Percentiles rank a stretch among this genome's conserved stretches.
phyloP scores from a whole-genome alignment of 306 rosid genomes.

The Pyrus bretschneideri region DNA sequence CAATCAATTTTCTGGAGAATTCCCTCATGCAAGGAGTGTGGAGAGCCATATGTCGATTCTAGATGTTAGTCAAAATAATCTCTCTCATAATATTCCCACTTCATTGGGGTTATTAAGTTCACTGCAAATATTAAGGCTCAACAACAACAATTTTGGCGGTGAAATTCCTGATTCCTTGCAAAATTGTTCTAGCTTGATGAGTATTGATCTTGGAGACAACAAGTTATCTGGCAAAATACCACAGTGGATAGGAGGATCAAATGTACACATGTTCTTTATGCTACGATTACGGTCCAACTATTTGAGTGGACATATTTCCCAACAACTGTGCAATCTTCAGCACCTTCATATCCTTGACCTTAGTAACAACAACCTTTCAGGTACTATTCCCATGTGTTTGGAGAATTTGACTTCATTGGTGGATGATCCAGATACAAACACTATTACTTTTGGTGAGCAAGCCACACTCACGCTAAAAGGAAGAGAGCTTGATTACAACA shows the following conservation, averaged over 20 bases:
- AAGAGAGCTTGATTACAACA: neutral
- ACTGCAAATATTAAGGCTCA: neutral
- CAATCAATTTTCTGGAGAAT: neutral
- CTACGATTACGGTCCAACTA: neutral
- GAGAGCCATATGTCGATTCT: rapidly evolving
- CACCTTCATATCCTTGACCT: neutral
- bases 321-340: neutral
- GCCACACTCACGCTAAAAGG: neutral
- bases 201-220: neutral
- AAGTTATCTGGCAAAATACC: neutral
- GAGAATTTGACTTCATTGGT: neutral
- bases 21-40: neutral
- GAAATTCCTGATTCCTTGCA: neutral
- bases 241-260: neutral
- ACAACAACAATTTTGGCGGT: neutral
- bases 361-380: neutral
- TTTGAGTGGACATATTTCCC: neutral
- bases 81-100: neutral
- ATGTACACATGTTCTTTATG: neutral
- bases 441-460: neutral
- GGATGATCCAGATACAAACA: neutral
- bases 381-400: neutral
- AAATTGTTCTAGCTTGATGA: rapidly evolving
- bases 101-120: neutral
- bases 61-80: neutral